A percentile compares a stretch with the other conserved stretches of the same genome.
These are phyloP conservation scores for Kewa caespitosa DNA, from an alignment of 179 eudicot species.

Conservation along the genomic window DNA sequence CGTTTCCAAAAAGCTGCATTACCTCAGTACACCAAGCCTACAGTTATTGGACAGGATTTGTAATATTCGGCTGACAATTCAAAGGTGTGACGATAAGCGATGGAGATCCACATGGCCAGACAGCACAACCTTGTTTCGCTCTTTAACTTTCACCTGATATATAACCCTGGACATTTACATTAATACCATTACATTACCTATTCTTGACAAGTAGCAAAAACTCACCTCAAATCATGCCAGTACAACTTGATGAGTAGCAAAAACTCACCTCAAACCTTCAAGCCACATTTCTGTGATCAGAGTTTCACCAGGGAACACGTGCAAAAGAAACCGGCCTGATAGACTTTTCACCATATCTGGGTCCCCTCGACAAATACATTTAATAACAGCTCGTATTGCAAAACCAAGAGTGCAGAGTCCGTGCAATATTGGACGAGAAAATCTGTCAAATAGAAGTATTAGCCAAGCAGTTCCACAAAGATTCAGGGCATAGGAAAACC, in stretches of 20 bases:
- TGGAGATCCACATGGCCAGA: slow-evolving; percentile 68
- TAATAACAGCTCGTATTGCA: slow-evolving; percentile 73
- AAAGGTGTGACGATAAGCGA: slow-evolving; percentile 56
- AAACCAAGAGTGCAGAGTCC: slow-evolving; percentile 93
- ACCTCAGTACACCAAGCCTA: too few relatives aligned
- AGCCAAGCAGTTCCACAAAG: background rate
- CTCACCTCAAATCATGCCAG: slow-evolving; percentile 73
- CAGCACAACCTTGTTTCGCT: slow-evolving; percentile 69
- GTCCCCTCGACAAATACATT: slow-evolving; percentile 74
- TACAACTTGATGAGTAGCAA: too few relatives aligned
- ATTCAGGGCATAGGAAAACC: background rate
- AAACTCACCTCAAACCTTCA: slow-evolving; percentile 63
- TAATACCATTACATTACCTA: background rate
- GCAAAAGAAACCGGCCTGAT: slow-evolving; percentile 76
- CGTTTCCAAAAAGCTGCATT: too few relatives aligned
- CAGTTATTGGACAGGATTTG: background rate
- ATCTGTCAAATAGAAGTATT: slow-evolving; percentile 35
- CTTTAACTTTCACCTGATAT: slow-evolving; percentile 85
- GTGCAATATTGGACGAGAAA: slow-evolving; percentile 83
- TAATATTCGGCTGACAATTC: slow-evolving; percentile 18
- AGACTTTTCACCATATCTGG: slow-evolving; percentile 62
- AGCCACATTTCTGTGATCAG: slow-evolving; percentile 95
- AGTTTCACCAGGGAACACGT: slow-evolving; percentile 90
- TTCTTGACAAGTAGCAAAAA: background rate
- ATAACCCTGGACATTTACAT: slow-evolving; percentile 59